Base-by-base conservation (phyloP, 805 yeast genomes). In the Starmerella kuoi region DNA sequence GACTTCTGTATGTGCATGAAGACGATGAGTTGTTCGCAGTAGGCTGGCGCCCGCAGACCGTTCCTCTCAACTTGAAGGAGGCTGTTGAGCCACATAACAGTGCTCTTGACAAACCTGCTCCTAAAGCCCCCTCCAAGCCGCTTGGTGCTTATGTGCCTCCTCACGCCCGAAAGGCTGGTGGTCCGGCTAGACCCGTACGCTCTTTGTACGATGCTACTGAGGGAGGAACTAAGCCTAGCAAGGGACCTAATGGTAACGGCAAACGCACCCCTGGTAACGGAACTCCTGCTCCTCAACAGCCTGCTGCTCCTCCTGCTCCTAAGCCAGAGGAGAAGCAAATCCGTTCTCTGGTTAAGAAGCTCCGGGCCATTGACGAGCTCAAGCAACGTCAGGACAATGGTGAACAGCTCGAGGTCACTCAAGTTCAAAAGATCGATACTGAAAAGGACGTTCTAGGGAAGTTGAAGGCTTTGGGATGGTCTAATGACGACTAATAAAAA, bases 61-160 rank as follows among this genome's bases (percentile, higher is more conserved):
- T 26, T 12, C 84, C 78, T 68, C 63, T 72, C 62, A 37, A 56
- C 66, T 50, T 62, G 31, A 34, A 50, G 32, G 53, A 58, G 25
- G 74, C 80, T 31, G 79, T 87, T 23, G 68, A 66, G 45, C 76
- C 88, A 6, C 91, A 88, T 58, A 65, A 66, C 42, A 74, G 83
- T 34, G 94, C 86, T 18, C 65, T 69, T 33, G 82, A 74, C 44
- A 49, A 44, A 33, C 52, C 47, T 9, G 42, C 37, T 20, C 45
- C 49, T 21, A 59, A 61, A 21, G 53, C 63, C 18, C 53, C 70
- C 58, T 59, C 70, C 41, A 79, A 78, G 58, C 78, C 87, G 41
- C 71, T 74, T 25, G 95, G 95, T 41, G 97, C 96, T 32, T 91
- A 91, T 61, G 76, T 94, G 61, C 98, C 98, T 20, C 98, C 99